A percentile compares a stretch with the other conserved stretches of the same genome.
Evolutionary conservation across 2,329 filamentous ascomycete genomes (phyloP).

Genomic region (Macrophomina tecta): DNA sequence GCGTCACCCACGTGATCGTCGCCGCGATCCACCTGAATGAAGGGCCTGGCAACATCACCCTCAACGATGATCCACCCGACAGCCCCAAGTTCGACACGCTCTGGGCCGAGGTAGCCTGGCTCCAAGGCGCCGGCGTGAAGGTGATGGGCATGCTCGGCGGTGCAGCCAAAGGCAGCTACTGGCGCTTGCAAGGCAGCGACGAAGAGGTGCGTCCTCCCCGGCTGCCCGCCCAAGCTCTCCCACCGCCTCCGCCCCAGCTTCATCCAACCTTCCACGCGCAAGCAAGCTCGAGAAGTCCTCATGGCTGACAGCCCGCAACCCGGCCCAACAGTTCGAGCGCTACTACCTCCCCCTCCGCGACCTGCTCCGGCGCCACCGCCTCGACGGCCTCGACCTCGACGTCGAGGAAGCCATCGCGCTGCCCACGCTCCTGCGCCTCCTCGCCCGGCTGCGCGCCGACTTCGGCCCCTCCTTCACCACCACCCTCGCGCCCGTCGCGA

Average conservation of each 20-base stretch:
- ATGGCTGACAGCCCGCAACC: not conserved
- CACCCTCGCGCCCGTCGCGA: constrained; percentile 81
- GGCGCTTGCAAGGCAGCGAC: constrained; percentile 49
- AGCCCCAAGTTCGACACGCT: constrained; percentile 71
- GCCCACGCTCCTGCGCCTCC: constrained; percentile 61
- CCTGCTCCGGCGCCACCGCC: constrained; percentile 63
- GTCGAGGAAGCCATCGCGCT: constrained; percentile 76
- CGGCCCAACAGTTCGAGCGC: constrained; percentile 64
- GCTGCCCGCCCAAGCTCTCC: not conserved
- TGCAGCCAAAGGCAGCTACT: constrained; percentile 76
- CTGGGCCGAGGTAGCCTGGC: constrained; percentile 76
- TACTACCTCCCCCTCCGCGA: constrained; percentile 74
- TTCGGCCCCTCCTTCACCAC: constrained; percentile 76
- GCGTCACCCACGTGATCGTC: constrained; percentile 81
- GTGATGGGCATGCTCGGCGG: constrained; percentile 89
- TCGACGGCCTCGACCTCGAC: constrained; percentile 49
- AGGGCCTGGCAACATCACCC: constrained; percentile 68
- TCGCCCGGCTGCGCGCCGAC: constrained; percentile 60
- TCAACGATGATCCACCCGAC: constrained; percentile 80
- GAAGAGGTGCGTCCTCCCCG: constrained; percentile 35
- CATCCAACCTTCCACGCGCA: not conserved
- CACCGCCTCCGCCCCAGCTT: no score
- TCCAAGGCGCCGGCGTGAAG: constrained; percentile 77
- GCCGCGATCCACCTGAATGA: constrained; percentile 85
- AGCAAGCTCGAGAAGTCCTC: no score